These are phyloP conservation scores for Mortierella alpina DNA, from an alignment of 192 early-diverging fungal genomes.

Conservation along the genomic window DNA sequence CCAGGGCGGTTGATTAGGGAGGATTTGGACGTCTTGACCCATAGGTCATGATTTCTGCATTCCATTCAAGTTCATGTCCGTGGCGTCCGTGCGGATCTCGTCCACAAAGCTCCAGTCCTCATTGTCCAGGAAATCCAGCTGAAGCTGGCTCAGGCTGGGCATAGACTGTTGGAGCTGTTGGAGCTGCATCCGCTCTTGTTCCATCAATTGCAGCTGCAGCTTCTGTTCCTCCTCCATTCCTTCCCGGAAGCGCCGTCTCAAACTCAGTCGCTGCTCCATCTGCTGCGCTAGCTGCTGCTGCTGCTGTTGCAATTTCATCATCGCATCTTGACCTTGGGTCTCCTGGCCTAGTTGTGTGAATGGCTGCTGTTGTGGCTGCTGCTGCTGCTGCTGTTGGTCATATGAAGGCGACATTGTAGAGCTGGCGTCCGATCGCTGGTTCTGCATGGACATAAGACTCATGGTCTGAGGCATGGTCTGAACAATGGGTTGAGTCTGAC, in stretches of 20 bases:
- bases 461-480: conserved; percentile 31
- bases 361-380: conserved; percentile 17
- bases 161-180: conserved; percentile 33
- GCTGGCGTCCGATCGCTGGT: background rate
- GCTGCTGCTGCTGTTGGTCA: conserved; percentile 10
- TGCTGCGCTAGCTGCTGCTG: conserved; percentile 38
- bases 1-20: background rate
- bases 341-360: background rate
- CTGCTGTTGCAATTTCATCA: conserved; percentile 26
- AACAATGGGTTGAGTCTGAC: background rate
- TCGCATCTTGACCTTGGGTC: background rate
- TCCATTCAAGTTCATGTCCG: conserved; percentile 14
- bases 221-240: conserved; percentile 36
- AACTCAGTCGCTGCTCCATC: conserved; percentile 30
- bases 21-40: conserved; percentile 2
- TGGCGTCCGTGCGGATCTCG: conserved; percentile 30
- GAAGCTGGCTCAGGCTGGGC: conserved; percentile 24
- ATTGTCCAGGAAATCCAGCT: conserved; percentile 49
- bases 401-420: background rate
- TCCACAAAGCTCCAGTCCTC: conserved; percentile 52
- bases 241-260: conserved; percentile 34
- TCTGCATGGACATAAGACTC: conserved; percentile 39
- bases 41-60: conserved; percentile 25
- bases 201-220: conserved; percentile 40
- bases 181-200: conserved; percentile 50